phyloP scores from a whole-genome alignment of 441 rosid species.

The Gossypium lobatum region DNA sequence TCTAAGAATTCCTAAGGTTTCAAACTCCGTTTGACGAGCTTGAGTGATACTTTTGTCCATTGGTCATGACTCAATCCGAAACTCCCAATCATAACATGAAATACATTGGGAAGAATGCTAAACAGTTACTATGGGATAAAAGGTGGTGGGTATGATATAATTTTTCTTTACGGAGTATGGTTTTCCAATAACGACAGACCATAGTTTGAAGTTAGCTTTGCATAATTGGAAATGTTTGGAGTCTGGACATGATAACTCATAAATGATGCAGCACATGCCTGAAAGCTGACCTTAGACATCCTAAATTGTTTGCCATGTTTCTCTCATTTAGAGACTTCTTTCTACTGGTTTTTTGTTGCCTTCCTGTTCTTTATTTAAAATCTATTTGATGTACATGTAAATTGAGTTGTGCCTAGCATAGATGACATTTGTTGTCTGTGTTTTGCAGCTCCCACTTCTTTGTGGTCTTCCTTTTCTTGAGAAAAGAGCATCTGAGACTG shows the following conservation, averaged over 20 bases:
- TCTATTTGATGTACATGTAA: neutral
- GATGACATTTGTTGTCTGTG: conserved; percentile 10
- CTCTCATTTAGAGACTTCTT: neutral
- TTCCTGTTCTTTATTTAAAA: neutral
- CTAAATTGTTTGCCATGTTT: neutral
- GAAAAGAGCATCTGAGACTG: conserved; percentile 73
- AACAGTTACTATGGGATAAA: neutral
- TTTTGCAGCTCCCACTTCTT: conserved; percentile 68
- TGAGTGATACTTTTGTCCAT: too few relatives aligned
- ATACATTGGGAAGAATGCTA: neutral
- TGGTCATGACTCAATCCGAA: too few relatives aligned
- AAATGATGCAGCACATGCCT: conserved; percentile 3
- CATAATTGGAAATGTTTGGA: neutral
- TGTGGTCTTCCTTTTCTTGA: conserved; percentile 91
- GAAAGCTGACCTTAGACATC: neutral
- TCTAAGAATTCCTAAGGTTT: too few relatives aligned
- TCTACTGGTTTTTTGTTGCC: neutral
- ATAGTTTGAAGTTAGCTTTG: neutral
- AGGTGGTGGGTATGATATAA: neutral
- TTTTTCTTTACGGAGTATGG: neutral
- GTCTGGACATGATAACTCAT: neutral
- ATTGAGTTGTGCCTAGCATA: neutral
- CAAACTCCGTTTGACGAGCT: too few relatives aligned
- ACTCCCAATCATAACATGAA: too few relatives aligned
- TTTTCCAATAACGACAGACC: neutral